Evolutionary conservation across 2,329 filamentous ascomycete species (phyloP).

Genomic region (Microdochium trichocladiopsis): DNA sequence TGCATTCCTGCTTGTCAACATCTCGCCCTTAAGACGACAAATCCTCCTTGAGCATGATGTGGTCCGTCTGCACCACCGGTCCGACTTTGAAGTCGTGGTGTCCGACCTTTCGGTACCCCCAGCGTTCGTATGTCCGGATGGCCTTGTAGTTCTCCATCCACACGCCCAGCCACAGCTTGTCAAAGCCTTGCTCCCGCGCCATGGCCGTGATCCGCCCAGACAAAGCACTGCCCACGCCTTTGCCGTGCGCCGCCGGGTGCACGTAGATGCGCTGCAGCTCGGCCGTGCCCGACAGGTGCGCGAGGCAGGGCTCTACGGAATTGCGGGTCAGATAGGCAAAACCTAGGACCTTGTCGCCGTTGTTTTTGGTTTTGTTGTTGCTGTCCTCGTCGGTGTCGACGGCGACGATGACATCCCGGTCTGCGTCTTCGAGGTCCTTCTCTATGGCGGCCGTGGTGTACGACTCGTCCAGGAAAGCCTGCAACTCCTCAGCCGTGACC

Average conservation of each 20-base stretch:
- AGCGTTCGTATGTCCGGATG: constrained; percentile 28
- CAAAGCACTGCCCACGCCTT: constrained; percentile 28
- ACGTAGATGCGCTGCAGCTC: constrained; percentile 39
- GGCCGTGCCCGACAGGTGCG: constrained; percentile 16
- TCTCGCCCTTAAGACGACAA: background rate
- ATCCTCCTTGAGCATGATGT: constrained; percentile 28
- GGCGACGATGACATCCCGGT: constrained; percentile 18
- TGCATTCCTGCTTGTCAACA: too few species aligned
- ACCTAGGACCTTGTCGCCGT: constrained; percentile 20
- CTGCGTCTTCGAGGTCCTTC: constrained; percentile 14
- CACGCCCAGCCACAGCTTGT: constrained; percentile 36
- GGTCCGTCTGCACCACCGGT: constrained; percentile 30
- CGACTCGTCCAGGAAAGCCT: constrained; percentile 26
- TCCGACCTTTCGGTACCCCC: constrained; percentile 31
- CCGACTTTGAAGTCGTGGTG: constrained; percentile 34
- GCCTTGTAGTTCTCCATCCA: constrained; percentile 37
- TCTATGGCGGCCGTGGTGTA: constrained; percentile 21
- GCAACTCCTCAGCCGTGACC: constrained; percentile 25
- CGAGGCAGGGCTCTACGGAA: constrained; percentile 28
- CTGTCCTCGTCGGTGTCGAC: constrained; percentile 14
- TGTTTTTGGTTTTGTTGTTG: constrained; percentile 9
- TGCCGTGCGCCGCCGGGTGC: constrained; percentile 22
- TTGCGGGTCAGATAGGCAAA: constrained; percentile 31
- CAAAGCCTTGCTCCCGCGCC: constrained; percentile 27
- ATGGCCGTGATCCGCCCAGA: constrained; percentile 19